phyloP scores from a whole-genome alignment of 192 early-diverging fungal species.

The Chytriomyces confervae region DNA sequence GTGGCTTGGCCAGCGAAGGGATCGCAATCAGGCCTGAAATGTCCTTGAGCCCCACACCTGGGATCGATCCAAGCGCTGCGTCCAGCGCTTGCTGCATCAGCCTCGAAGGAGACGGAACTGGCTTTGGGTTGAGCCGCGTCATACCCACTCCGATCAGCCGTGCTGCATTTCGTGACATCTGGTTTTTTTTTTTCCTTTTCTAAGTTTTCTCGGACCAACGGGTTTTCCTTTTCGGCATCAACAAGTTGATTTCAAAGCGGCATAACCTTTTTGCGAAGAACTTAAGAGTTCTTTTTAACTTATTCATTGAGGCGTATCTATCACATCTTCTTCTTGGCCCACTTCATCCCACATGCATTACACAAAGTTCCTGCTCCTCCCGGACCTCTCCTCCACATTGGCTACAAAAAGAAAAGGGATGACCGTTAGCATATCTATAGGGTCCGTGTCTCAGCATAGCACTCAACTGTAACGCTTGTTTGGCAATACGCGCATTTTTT shows the following conservation, averaged over 20 bases:
- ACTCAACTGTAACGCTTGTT: constrained; percentile 3
- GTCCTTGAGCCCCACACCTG: constrained; percentile 34
- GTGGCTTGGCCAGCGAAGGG: constrained; percentile 48
- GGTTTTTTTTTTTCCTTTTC: background rate
- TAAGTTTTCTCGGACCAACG: background rate
- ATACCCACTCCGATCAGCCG: constrained; percentile 51
- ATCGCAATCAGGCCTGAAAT: constrained; percentile 54
- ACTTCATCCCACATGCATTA: constrained; percentile 27
- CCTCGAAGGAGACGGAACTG: constrained; percentile 33
- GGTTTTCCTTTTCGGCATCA: too few relatives aligned
- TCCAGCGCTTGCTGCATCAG: constrained; percentile 49
- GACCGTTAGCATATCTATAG: too few relatives aligned
- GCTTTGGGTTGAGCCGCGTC: constrained; percentile 43
- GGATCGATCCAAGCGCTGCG: constrained; percentile 34
- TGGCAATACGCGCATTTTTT: constrained; percentile 5
- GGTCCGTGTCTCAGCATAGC: background rate
- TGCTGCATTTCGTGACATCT: constrained; percentile 6
- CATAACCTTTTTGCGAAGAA: too few relatives aligned
- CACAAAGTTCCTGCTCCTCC: constrained; percentile 10
- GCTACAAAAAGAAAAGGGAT: background rate
- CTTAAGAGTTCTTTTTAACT: too few relatives aligned
- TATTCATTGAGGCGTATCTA: too few relatives aligned
- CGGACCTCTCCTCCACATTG: constrained; percentile 30
- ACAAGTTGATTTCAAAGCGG: too few relatives aligned
- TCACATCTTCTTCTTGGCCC: background rate